phyloP scores from a whole-genome alignment of 2,329 filamentous ascomycete species.

The Elsinoe necatrix region DNA sequence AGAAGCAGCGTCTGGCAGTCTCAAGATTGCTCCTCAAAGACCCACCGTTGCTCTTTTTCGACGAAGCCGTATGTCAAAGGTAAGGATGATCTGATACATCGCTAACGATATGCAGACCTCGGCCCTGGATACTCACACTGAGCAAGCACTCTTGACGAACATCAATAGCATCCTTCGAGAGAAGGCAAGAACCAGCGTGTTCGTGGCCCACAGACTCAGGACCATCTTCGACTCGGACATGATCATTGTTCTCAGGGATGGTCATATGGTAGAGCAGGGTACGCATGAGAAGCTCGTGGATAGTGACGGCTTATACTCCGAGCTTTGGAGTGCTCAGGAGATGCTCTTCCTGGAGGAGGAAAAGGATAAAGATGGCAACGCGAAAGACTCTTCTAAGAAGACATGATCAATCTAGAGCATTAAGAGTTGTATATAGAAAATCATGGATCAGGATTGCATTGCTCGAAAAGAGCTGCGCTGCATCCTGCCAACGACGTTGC shows the following conservation, averaged over 20 bases:
- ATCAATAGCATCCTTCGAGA: constrained; percentile 89
- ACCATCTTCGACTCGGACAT: constrained; percentile 89
- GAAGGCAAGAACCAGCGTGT: constrained; percentile 82
- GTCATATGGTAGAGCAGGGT: constrained; percentile 77
- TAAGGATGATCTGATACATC: neutral
- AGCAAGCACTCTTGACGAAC: constrained; percentile 80
- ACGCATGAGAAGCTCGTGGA: constrained; percentile 81
- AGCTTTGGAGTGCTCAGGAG: constrained; percentile 65
- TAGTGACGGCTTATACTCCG: constrained; percentile 68
- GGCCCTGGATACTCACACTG: constrained; percentile 85
- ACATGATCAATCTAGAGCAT: neutral
- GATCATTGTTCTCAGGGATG: constrained; percentile 83
- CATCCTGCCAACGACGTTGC: neutral
- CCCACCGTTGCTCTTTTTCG: constrained; percentile 83
- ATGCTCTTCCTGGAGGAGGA: constrained; percentile 29
- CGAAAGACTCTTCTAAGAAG: neutral
- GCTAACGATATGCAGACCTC: constrained; percentile 49
- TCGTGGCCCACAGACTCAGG: constrained; percentile 82
- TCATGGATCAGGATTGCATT: neutral
- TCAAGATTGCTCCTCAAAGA: constrained; percentile 80
- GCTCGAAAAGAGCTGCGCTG: neutral
- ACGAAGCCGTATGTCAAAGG: constrained; percentile 59
- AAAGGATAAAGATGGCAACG: neutral
- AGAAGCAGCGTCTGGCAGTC: constrained; percentile 85
- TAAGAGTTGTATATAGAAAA: neutral